Percentiles rank a stretch among this genome's conserved stretches.
These are phyloP conservation scores for Chytriomyces sp. DNA, from an alignment of 192 early-diverging fungal genomes.

Conservation along the genomic window DNA sequence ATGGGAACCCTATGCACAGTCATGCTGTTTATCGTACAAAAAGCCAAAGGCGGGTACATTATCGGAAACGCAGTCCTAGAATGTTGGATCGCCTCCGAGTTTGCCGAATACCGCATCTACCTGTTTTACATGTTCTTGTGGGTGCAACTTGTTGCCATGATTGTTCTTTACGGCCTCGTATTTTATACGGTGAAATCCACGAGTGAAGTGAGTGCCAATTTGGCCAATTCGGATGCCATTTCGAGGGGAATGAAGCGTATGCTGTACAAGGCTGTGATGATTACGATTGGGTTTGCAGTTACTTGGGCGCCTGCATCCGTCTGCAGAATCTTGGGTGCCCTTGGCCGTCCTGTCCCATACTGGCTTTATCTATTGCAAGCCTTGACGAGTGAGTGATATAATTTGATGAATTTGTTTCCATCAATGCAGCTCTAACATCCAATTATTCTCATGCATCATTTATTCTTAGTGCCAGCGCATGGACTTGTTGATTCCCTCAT, in stretches of 20 bases:
- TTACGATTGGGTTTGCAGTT: constrained; percentile 11
- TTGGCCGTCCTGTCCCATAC: constrained; percentile 1
- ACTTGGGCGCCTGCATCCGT: constrained; percentile 9
- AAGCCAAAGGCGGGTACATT: neutral
- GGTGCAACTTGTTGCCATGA: neutral
- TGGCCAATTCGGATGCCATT: neutral
- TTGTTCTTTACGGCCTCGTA: constrained; percentile 7
- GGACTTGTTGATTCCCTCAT: constrained; percentile 15
- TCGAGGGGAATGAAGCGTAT: neutral
- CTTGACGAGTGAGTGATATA: constrained; percentile 13
- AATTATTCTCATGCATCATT: too few relatives aligned
- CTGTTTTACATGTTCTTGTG: constrained; percentile 12
- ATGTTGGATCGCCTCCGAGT: constrained; percentile 16
- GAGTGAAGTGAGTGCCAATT: neutral
- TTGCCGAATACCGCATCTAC: neutral
- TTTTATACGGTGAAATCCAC: neutral
- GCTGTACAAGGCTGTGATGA: neutral
- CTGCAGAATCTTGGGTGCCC: neutral
- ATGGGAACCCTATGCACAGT: neutral
- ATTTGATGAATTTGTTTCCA: too few relatives aligned
- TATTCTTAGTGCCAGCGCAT: constrained; percentile 16
- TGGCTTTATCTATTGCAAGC: constrained; percentile 9
- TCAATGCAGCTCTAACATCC: too few relatives aligned
- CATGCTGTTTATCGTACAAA: constrained; percentile 1
- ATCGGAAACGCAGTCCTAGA: constrained; percentile 3